Conservation (phyloP, 108 stramenopile species). For the Mayamaea pseudoterrestris region DNA sequence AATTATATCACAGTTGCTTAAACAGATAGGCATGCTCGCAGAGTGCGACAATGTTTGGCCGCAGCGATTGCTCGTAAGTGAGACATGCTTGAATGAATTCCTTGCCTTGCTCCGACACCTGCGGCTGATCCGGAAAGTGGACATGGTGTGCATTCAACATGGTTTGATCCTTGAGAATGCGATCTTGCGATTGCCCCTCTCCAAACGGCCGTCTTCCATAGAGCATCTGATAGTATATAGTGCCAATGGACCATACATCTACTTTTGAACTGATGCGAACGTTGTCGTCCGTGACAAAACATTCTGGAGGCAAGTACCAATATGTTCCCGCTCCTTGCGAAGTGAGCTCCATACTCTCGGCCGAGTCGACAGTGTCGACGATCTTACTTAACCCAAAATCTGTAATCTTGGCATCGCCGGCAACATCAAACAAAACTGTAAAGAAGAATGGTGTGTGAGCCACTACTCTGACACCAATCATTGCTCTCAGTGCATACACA, state of each 20-base stretch:
- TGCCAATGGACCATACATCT: slow-evolving; percentile 98
- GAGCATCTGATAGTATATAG: slow-evolving; percentile 98
- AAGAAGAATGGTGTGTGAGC: neutral
- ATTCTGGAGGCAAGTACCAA: slow-evolving; percentile 99
- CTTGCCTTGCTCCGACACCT: slow-evolving; percentile 85
- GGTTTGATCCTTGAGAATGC: slow-evolving; percentile 69
- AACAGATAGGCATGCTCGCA: slow-evolving; percentile 72
- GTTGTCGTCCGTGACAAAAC: slow-evolving; percentile 77
- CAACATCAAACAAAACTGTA: slow-evolving; percentile 89
- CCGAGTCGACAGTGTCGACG: slow-evolving; percentile 59
- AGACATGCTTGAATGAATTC: slow-evolving; percentile 88
- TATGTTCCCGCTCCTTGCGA: slow-evolving; percentile 99
- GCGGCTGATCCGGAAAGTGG: slow-evolving; percentile 72
- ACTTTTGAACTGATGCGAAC: slow-evolving; percentile 90
- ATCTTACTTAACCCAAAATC: slow-evolving; percentile 97
- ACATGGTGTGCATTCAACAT: slow-evolving; percentile 92
- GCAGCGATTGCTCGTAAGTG: slow-evolving; percentile 74
- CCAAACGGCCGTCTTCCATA: slow-evolving; percentile 96
- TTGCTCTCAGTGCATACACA: neutral
- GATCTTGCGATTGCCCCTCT: slow-evolving; percentile 94
- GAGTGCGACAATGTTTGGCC: slow-evolving; percentile 83
- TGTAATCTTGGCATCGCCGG: slow-evolving; percentile 95
- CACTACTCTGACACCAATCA: neutral
- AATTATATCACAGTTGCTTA: neutral
- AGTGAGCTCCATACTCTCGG: slow-evolving; percentile 95